These are phyloP conservation scores for Lactuca sativa DNA, from an alignment of 129 eudicot genomes.

Conservation along the genomic window DNA sequence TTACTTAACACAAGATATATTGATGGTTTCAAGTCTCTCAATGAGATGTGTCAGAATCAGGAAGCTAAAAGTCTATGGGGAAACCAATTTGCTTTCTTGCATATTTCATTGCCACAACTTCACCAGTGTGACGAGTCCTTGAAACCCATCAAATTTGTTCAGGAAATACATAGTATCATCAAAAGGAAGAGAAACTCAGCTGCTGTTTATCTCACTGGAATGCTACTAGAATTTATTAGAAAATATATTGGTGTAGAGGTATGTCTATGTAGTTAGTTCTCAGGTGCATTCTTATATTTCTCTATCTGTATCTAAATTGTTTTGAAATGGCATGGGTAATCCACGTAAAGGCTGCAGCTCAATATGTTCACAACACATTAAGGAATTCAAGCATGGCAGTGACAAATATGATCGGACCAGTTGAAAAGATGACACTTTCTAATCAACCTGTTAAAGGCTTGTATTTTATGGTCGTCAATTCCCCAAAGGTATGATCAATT, in stretches of 20 bases:
- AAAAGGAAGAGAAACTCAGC: conserved; percentile 39
- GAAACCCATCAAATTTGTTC: conserved; percentile 4
- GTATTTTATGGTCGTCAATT: conserved; percentile 23
- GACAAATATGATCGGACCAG: too few species aligned
- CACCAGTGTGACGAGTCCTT: background rate
- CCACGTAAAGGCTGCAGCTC: too few species aligned
- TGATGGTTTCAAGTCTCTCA: conserved; percentile 66
- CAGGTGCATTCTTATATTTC: too few species aligned
- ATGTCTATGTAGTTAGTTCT: background rate
- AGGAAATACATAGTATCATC: conserved; percentile 26
- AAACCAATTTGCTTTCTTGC: conserved; percentile 71
- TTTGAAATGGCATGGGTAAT: too few species aligned
- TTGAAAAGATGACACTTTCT: conserved; percentile 27
- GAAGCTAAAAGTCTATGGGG: conserved; percentile 66
- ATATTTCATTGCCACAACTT: conserved; percentile 56
- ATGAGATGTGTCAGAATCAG: conserved; percentile 60
- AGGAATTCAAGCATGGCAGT: too few species aligned
- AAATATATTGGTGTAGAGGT: conserved; percentile 42
- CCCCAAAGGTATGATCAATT: conserved; percentile 16
- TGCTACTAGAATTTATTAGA: conserved; percentile 27
- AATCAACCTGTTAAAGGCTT: conserved; percentile 33
- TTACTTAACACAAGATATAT: conserved; percentile 72
- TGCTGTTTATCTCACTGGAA: conserved; percentile 39
- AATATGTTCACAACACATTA: too few species aligned
- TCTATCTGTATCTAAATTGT: background rate